Conservation (phyloP, 768 basidiomycete species). For the Terana coerulea region DNA sequence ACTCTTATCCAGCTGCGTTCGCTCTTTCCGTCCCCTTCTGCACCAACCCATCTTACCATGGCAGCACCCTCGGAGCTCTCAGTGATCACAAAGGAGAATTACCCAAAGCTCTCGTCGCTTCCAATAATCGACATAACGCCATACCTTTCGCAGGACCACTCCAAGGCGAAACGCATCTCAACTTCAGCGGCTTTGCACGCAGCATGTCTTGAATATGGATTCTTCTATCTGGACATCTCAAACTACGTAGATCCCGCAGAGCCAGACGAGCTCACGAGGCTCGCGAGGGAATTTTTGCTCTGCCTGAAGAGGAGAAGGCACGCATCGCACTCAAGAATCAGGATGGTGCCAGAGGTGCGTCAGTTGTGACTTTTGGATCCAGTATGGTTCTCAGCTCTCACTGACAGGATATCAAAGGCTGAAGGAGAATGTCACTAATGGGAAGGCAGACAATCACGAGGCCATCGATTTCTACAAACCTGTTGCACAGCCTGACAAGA, state of each 20-base stretch:
- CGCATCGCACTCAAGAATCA: constrained; percentile 60
- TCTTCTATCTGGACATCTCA: constrained; percentile 83
- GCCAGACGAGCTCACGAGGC: constrained; percentile 56
- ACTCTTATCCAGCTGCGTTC: not conserved
- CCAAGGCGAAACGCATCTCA: constrained; percentile 38
- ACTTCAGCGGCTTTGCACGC: constrained; percentile 56
- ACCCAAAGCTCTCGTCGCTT: constrained; percentile 32
- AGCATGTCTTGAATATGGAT: constrained; percentile 77
- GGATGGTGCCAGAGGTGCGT: constrained; percentile 73
- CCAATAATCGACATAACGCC: constrained; percentile 76
- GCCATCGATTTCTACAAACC: constrained; percentile 80
- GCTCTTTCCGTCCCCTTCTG: not conserved
- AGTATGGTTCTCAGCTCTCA: not conserved
- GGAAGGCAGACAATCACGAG: constrained; percentile 83
- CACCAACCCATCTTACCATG: not conserved
- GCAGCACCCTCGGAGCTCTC: not conserved
- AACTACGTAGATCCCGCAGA: constrained; percentile 53
- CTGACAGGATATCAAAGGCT: constrained; percentile 71
- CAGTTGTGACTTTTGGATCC: not conserved
- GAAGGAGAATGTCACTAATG: constrained; percentile 83
- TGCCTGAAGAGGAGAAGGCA: constrained; percentile 61
- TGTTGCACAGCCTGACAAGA: constrained; percentile 64
- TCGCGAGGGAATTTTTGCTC: constrained; percentile 67
- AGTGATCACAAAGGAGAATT: not conserved
- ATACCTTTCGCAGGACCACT: constrained; percentile 42